Evolutionary conservation across 805 yeast genomes (phyloP).

Genomic region (Sugiyamaella chiloensis): DNA sequence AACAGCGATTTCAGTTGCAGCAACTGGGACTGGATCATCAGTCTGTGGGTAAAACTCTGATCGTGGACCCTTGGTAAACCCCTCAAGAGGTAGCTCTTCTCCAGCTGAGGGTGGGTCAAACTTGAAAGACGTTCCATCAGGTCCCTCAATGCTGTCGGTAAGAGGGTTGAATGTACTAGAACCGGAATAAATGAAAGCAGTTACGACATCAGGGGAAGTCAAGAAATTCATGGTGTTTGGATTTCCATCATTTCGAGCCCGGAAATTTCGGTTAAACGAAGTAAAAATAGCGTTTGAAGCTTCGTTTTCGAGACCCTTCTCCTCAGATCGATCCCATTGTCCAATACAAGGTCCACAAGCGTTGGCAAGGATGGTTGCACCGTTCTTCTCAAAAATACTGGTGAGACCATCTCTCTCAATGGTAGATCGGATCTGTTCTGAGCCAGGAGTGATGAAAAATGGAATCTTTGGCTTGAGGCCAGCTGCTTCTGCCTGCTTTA

Average conservation of each 20-base stretch:
- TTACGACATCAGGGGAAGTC: slow-evolving; percentile 97
- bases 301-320: slow-evolving; percentile 51
- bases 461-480: slow-evolving; percentile 90
- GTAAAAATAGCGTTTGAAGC: slow-evolving; percentile 89
- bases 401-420: slow-evolving; percentile 92
- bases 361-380: slow-evolving; percentile 90
- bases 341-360: slow-evolving; percentile 99
- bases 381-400: slow-evolving; percentile 74
- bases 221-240: slow-evolving; percentile 95
- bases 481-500: slow-evolving; percentile 77
- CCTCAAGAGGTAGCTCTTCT: slow-evolving; percentile 72
- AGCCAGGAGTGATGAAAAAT: slow-evolving; percentile 95
- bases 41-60: slow-evolving; percentile 66
- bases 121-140: slow-evolving; percentile 68
- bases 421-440: slow-evolving; percentile 97
- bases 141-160: slow-evolving; percentile 69
- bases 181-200: slow-evolving; percentile 95
- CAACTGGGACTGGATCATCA: slow-evolving; percentile 58
- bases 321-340: slow-evolving; percentile 86
- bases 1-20: slow-evolving; percentile 61
- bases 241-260: slow-evolving; percentile 98
- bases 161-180: slow-evolving; percentile 88
- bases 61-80: slow-evolving; percentile 71
- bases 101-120: slow-evolving; percentile 77
- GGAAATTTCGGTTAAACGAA: slow-evolving; percentile 95